These are phyloP conservation scores for Arachis hypogaea DNA, from an alignment of 306 rosid genomes.

Conservation along the genomic window DNA sequence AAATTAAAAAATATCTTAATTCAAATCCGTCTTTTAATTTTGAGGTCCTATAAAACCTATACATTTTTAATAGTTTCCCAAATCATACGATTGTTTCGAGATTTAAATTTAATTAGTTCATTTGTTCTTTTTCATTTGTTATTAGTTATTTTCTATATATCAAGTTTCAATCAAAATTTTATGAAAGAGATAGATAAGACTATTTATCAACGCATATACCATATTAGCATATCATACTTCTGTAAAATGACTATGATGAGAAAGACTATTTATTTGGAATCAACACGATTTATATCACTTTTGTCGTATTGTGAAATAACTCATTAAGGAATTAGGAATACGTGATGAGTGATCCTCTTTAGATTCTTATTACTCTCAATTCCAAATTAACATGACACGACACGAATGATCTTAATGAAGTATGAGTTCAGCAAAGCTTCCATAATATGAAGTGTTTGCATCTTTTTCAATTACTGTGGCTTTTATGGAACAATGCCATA, in stretches of 20 bases:
- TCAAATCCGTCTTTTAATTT: too few species aligned
- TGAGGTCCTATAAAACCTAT: too few species aligned
- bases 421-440: background rate
- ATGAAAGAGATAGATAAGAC: too few species aligned
- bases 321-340: background rate
- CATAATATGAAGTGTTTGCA: background rate
- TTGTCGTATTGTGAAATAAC: background rate
- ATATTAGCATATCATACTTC: background rate
- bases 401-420: background rate
- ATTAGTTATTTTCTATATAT: too few species aligned
- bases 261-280: background rate
- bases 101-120: too few species aligned
- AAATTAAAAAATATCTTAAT: too few species aligned
- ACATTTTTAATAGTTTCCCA: too few species aligned
- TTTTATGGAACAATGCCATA: background rate
- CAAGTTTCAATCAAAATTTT: too few species aligned
- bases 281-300: background rate
- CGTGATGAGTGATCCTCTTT: background rate
- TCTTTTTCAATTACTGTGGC: background rate
- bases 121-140: too few species aligned
- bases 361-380: background rate
- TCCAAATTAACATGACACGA: background rate
- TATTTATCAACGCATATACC: too few species aligned
- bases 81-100: too few species aligned
- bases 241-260: background rate